Evolutionary conservation across 768 basidiomycete species (phyloP), one percentile per base, ranked within the genome.

Genomic region (Hirschioporus abietinus): DNA sequence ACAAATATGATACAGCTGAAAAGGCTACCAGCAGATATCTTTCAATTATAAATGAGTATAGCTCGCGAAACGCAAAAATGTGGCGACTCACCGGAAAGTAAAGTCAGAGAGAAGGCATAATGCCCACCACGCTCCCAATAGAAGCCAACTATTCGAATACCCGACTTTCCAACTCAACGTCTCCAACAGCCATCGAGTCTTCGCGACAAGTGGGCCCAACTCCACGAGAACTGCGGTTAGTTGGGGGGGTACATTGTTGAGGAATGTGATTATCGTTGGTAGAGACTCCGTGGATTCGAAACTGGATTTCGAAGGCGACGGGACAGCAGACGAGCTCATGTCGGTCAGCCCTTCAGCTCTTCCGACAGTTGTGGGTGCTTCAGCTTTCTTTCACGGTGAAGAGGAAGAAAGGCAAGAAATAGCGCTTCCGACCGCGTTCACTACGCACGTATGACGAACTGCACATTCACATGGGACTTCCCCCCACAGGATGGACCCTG

Each of bases 81-180:
- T 7, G 25, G 67, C 10, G 8, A 75, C 81, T 63, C 66, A 86
- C 87, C 83, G 81, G 70, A 93, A 76, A 10, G 75, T 76, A 35
- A 77, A 75, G 18, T 82, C 80, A 1, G 83, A 76, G 60, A 89
- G 80, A 65, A 95, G 78, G 78, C 91, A 93, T 23, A 87, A 26
- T 0, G 83, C 84, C 91, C 93, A 96, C 92, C 92, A 95, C 1
- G 74, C 73, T 0, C 83, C 89, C 59, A 96, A 78, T 1, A 83
- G 75, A 2, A 95, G 83, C 80, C 83, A 89, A 64, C 86, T 82
- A 64, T 91, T 84, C 71, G 87, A 83, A 82, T 83, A 85, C 12
- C 79, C 57, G 0, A 68, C 75, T 52, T 81, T 77, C 90, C 92
- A 93, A 69, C 80, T 83, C 35, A 84, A 34, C 0, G 88, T 74